These are phyloP conservation scores for Euclidium syriacum DNA, from an alignment of 345 rosid genomes.

Conservation along the genomic window DNA sequence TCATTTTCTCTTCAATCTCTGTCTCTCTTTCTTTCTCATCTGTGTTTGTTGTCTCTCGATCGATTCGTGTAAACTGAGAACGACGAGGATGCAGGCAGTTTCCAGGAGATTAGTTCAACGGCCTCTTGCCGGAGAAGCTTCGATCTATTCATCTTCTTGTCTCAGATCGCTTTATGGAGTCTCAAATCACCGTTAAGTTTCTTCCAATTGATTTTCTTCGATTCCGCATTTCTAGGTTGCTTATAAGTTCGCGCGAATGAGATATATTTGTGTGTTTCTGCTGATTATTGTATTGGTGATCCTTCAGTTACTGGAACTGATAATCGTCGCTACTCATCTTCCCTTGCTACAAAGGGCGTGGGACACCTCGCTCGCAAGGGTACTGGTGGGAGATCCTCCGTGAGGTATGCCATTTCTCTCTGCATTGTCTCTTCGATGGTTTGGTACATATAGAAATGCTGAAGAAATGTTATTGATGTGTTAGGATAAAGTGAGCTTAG, in stretches of 20 bases:
- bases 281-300: background rate
- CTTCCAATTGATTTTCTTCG: background rate
- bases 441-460: background rate
- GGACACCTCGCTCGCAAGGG: constrained; percentile 95
- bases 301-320: constrained; percentile 53
- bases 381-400: constrained; percentile 98
- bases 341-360: constrained; percentile 58
- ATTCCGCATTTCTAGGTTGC: constrained; percentile 6
- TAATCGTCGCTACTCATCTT: constrained; percentile 56
- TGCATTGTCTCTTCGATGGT: background rate
- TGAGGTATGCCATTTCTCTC: constrained; percentile 45
- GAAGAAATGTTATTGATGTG: background rate
- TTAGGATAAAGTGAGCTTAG: background rate
- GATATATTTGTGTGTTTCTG: background rate
- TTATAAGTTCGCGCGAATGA: background rate
- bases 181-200: constrained; percentile 49
- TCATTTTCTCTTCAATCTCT: background rate
- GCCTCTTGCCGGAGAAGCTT: constrained; percentile 39
- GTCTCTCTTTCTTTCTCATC: constrained; percentile 12
- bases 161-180: constrained; percentile 50
- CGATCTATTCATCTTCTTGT: constrained; percentile 32
- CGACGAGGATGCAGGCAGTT: constrained; percentile 65
- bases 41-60: constrained; percentile 11
- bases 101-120: constrained; percentile 59
- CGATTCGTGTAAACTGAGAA: constrained; percentile 12